Percentiles rank a stretch among this genome's conserved stretches.
Conservation (phyloP, 2,329 filamentous ascomycete genomes). For the Phialocephala subalpina region DNA sequence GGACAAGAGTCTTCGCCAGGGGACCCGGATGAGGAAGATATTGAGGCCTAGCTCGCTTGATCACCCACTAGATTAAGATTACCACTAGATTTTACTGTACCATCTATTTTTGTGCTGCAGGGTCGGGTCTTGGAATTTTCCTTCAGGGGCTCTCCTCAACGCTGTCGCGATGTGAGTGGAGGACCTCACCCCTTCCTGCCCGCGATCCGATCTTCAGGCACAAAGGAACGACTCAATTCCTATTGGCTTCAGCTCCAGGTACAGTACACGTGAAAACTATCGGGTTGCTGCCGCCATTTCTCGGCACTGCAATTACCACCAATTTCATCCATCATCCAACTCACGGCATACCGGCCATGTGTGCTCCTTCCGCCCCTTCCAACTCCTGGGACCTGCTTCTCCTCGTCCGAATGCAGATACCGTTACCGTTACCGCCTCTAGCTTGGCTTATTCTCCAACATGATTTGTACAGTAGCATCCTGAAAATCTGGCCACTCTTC, state of each 20-base stretch:
- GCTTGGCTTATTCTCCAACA: neutral
- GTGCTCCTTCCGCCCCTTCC: neutral
- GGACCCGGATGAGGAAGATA: neutral
- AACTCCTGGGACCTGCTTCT: neutral
- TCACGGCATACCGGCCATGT: neutral
- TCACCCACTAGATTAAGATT: neutral
- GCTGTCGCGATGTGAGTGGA: neutral
- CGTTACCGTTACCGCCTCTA: too few species aligned
- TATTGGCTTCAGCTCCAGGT: neutral
- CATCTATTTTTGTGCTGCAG: slow-evolving; percentile 4
- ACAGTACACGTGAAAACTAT: slow-evolving; percentile 1
- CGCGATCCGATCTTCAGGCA: neutral
- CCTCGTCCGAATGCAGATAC: neutral
- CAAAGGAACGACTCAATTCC: neutral
- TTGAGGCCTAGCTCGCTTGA: neutral
- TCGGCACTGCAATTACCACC: slow-evolving; percentile 3
- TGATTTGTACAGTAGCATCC: neutral
- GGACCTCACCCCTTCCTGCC: neutral
- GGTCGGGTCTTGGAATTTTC: slow-evolving; percentile 3
- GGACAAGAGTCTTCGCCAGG: neutral
- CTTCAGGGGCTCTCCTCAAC: neutral
- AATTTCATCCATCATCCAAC: neutral
- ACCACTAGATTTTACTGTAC: neutral
- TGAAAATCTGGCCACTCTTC: neutral
- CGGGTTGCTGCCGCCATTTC: neutral